Conservation (phyloP, 2,329 filamentous ascomycete species). For the Fusarium incarnatum region DNA sequence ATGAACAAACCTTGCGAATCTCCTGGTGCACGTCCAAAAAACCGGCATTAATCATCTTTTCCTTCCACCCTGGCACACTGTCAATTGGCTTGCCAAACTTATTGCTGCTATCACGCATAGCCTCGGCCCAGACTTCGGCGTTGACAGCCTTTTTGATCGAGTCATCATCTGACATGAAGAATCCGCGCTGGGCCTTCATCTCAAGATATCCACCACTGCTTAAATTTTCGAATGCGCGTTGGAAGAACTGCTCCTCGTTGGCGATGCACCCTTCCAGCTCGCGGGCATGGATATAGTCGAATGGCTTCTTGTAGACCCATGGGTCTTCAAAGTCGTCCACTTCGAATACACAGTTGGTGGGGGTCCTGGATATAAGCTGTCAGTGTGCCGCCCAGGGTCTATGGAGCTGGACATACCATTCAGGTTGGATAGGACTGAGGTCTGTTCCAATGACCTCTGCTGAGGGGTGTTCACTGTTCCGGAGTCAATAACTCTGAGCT, state of each 20-base stretch:
- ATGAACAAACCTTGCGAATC: conserved; percentile 20
- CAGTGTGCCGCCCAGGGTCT: rapidly evolving
- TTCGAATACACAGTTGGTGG: conserved; percentile 29
- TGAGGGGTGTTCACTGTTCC: conserved; percentile 25
- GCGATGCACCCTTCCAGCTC: conserved; percentile 35
- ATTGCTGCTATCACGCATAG: conserved; percentile 15
- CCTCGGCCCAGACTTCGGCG: conserved; percentile 22
- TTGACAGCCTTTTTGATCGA: conserved; percentile 26
- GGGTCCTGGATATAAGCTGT: background rate
- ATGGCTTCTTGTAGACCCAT: conserved; percentile 30
- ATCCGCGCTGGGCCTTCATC: conserved; percentile 17
- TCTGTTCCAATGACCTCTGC: conserved; percentile 36
- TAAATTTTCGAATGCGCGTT: conserved; percentile 15
- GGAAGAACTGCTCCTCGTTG: conserved; percentile 31
- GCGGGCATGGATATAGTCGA: conserved; percentile 35
- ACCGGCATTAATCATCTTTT: conserved; percentile 16
- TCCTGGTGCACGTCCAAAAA: conserved; percentile 30
- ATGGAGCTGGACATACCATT: conserved; percentile 5
- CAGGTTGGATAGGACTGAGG: conserved; percentile 35
- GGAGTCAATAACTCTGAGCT: background rate
- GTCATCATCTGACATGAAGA: conserved; percentile 31
- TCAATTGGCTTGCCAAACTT: conserved; percentile 35
- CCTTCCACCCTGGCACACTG: conserved; percentile 20
- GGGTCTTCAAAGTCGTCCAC: conserved; percentile 33
- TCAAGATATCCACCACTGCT: conserved; percentile 29